Percentiles rank a stretch among this genome's conserved stretches.
Evolutionary conservation across 495 filamentous ascomycete genomes (phyloP).

Genomic region (Symbiotaphrina buchneri): DNA sequence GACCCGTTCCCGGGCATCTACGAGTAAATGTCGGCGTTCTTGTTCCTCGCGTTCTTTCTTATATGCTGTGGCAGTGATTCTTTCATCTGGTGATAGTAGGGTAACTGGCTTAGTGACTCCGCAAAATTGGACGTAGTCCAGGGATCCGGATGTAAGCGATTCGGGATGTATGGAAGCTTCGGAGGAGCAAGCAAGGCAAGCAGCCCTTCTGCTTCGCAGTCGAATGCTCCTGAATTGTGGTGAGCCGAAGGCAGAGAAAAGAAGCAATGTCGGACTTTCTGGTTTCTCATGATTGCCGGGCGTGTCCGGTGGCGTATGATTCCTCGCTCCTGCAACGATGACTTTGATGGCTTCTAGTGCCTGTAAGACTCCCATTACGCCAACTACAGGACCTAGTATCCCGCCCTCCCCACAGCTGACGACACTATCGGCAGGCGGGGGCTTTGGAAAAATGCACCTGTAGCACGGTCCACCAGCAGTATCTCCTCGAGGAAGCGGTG

Average conservation of each 20-base stretch:
- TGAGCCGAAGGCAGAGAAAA: constrained; percentile 51
- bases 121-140: constrained; percentile 69
- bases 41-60: constrained; percentile 8
- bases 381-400: constrained; percentile 80
- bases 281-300: constrained; percentile 4
- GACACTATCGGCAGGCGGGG: constrained; percentile 58
- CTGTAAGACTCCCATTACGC: constrained; percentile 82
- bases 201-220: constrained; percentile 37
- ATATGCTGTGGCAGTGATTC: constrained; percentile 27
- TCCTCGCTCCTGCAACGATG: constrained; percentile 19
- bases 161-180: constrained; percentile 34
- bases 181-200: constrained; percentile 56
- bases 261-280: constrained; percentile 26
- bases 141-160: constrained; percentile 33
- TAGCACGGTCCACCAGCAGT: constrained; percentile 57
- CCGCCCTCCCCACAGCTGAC: constrained; percentile 78
- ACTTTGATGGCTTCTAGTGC: constrained; percentile 79
- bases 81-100: constrained; percentile 31
- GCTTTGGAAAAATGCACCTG: constrained; percentile 74
- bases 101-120: constrained; percentile 26
- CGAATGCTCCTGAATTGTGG: constrained; percentile 51
- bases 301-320: constrained; percentile 1
- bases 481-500: constrained; percentile 23
- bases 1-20: constrained; percentile 67
- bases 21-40: constrained; percentile 23